These are phyloP conservation scores for Calonectria multiphialidica DNA, from an alignment of 2,329 filamentous ascomycete genomes.

Conservation along the genomic window DNA sequence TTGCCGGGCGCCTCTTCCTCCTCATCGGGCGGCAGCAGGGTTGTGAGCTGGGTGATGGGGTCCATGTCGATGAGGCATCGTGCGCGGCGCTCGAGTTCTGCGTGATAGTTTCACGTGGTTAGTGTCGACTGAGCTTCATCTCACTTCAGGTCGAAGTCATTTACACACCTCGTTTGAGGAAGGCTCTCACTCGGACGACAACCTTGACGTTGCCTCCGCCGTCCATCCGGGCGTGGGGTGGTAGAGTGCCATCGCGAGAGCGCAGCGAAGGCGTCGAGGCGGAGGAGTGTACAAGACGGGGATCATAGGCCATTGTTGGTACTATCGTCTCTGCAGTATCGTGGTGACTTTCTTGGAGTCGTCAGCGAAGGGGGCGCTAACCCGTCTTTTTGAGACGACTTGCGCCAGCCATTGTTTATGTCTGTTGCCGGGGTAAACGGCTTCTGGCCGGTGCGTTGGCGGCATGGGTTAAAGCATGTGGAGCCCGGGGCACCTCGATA, in stretches of 20 bases:
- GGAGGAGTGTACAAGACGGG: constrained; percentile 66
- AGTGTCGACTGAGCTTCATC: neutral
- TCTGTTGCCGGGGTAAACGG: constrained; percentile 51
- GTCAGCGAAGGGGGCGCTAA: constrained; percentile 55
- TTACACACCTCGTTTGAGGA: constrained; percentile 78
- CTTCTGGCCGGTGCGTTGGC: constrained; percentile 15
- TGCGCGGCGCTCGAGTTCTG: constrained; percentile 85
- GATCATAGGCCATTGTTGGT: constrained; percentile 55
- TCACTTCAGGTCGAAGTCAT: neutral
- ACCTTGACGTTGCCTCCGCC: constrained; percentile 84
- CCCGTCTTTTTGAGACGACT: constrained; percentile 31
- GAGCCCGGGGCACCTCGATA: constrained; percentile 21
- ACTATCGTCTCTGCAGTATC: constrained; percentile 54
- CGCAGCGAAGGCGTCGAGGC: constrained; percentile 85
- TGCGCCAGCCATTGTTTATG: constrained; percentile 46
- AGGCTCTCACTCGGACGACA: constrained; percentile 84
- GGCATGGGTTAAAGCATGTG: constrained; percentile 20
- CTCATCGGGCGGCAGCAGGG: constrained; percentile 77
- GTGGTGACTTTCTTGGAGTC: constrained; percentile 54
- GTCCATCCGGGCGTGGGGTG: constrained; percentile 68
- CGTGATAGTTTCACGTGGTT: neutral
- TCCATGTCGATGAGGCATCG: constrained; percentile 94
- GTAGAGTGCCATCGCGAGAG: constrained; percentile 76
- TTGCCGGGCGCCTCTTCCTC: constrained; percentile 64
- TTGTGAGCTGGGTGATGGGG: constrained; percentile 86